phyloP scores from a whole-genome alignment of 306 rosid species.

The Elaeagnus macrophylla region DNA sequence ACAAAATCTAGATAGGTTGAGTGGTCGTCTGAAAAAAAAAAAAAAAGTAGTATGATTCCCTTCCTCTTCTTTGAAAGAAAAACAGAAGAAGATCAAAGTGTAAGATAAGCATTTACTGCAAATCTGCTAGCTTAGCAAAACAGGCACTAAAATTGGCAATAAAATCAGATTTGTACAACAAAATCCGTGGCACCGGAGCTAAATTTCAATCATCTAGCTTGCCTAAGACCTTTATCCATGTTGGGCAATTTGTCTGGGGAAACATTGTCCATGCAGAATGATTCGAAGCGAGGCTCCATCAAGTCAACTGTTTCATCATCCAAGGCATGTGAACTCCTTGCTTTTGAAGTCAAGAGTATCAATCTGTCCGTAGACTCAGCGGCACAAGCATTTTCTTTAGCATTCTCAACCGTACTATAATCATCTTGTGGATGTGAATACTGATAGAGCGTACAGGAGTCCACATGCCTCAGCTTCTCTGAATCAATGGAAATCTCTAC shows the following conservation, averaged over 20 bases:
- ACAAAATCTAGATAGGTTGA: constrained; percentile 11
- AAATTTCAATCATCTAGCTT: constrained; percentile 1
- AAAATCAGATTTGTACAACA: constrained; percentile 2
- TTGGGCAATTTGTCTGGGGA: constrained; percentile 14
- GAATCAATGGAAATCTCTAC: constrained; percentile 29
- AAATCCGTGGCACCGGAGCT: constrained; percentile 1
- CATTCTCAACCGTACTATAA: constrained; percentile 30
- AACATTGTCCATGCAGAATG: constrained; percentile 45
- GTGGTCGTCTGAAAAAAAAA: constrained; percentile 11
- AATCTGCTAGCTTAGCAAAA: constrained; percentile 8
- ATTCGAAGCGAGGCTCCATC: constrained; percentile 76
- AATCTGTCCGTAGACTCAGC: constrained; percentile 40
- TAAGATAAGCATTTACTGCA: constrained; percentile 17
- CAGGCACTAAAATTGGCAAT: not conserved
- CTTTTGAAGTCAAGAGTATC: constrained; percentile 41
- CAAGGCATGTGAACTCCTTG: constrained; percentile 36
- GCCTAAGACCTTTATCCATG: constrained; percentile 7
- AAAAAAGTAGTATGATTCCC: constrained; percentile 15
- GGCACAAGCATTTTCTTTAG: constrained; percentile 30
- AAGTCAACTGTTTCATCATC: constrained; percentile 72
- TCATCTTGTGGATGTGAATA: constrained; percentile 32
- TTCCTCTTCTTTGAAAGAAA: constrained; percentile 14
- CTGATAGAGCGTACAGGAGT: constrained; percentile 24
- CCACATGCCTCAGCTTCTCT: constrained; percentile 42
- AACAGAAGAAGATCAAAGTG: not conserved